Base-by-base conservation (phyloP, 2,329 filamentous ascomycete genomes). In the Stachybotrys elegans region DNA sequence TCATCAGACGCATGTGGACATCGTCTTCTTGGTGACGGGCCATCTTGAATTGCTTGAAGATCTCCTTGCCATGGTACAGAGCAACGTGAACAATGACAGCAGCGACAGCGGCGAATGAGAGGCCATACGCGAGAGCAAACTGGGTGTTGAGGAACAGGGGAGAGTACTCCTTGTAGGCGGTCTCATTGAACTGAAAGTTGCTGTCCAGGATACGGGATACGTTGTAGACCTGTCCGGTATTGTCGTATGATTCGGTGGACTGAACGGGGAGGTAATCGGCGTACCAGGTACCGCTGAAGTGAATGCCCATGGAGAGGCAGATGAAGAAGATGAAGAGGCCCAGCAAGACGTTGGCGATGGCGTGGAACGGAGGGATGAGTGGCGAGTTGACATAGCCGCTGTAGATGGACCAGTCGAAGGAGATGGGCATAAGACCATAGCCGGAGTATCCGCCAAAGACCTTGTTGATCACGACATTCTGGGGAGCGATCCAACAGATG, bases 101-200 rank as follows among this genome's bases (percentile, higher is more conserved):
- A 0, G 79, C 73, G 22, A 86, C 73, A 19, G 81, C 78, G n/a
- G 83, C 83, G 56, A 86, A 86, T 0, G 78, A 79, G 11, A 86
- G 65, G 2, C 81, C 82, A 52, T 86, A 81, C 7, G 70, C 66
- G 29, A 81, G 59, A 3, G 75, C 73, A 47, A 79, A 86, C 47
- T 83, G 81, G 0, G 81, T 75, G 3, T 79, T 73, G 17, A 86
- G 67, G 55, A 78, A 86, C 4, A 85, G 70, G 2, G 83, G 83
- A 17, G 82, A 86, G 59, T 86, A 86, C 19, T 68, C 66, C 48
- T 74, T 67, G 60, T 86, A 86, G 13, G 76, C 76, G 3, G 69
- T 71, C 52, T 75, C 71, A 57, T 85, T 75, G 46, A 86, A 77
- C n/a, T 75, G 68, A 43, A 71, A 65, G 50, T 81, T 68, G 5